Evolutionary conservation across 1,139 yeast species (phyloP).

Genomic region (Lodderomyces margitis): DNA sequence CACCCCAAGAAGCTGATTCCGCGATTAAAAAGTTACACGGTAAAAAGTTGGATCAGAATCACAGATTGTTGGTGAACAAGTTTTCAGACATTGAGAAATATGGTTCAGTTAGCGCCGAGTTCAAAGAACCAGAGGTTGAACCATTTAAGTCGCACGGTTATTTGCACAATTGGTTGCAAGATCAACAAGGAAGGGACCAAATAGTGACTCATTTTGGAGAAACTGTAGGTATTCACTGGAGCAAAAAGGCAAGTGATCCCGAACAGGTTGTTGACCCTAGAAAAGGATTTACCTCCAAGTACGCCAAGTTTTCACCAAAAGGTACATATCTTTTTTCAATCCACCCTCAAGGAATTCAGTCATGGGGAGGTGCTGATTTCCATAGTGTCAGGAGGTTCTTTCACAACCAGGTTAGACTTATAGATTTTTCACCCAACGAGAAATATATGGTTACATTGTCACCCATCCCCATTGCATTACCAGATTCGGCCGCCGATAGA

Average conservation of each 20-base stretch:
- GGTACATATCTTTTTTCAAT: slow-evolving; percentile 87
- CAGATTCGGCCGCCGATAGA: slow-evolving; percentile 64
- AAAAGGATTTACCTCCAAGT: slow-evolving; percentile 81
- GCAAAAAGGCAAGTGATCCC: slow-evolving; percentile 71
- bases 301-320: slow-evolving; percentile 88
- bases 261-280: slow-evolving; percentile 79
- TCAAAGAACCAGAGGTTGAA: slow-evolving; percentile 68
- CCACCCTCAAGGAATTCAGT: slow-evolving; percentile 93
- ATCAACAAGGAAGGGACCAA: slow-evolving; percentile 89
- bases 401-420: slow-evolving; percentile 86
- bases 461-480: slow-evolving; percentile 73
- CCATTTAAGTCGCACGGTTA: slow-evolving; percentile 76
- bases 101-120: slow-evolving; percentile 63
- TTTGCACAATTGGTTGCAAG: slow-evolving; percentile 88
- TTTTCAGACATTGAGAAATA: slow-evolving; percentile 82
- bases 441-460: slow-evolving; percentile 89
- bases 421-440: slow-evolving; percentile 93
- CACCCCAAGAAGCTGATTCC: slow-evolving; percentile 64
- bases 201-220: slow-evolving; percentile 77
- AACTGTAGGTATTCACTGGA: slow-evolving; percentile 85
- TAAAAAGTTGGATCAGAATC: slow-evolving; percentile 91
- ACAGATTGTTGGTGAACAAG: slow-evolving; percentile 81
- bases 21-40: slow-evolving; percentile 83
- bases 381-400: slow-evolving; percentile 72
- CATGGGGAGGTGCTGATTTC: slow-evolving; percentile 92